A percentile compares a stretch with the other conserved stretches of the same genome.
Conservation (phyloP, 2,329 filamentous ascomycete genomes). For the Paecilomyces sp. region DNA sequence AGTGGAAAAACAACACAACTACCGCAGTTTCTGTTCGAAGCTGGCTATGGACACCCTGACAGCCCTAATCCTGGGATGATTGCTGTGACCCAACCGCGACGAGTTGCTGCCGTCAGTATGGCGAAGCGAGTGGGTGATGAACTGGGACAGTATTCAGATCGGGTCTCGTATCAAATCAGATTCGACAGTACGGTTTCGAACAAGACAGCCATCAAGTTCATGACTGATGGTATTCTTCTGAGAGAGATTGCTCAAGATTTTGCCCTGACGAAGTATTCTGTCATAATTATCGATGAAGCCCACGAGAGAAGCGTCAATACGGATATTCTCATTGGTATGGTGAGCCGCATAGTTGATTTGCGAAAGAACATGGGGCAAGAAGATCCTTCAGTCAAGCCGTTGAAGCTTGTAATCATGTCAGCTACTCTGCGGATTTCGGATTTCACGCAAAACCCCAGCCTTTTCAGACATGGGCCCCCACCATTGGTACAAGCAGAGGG, state of each 20-base stretch:
- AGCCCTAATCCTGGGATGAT: slow-evolving; percentile 86
- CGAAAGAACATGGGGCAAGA: slow-evolving; percentile 68
- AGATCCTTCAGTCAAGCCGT: slow-evolving; percentile 62
- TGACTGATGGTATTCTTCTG: slow-evolving; percentile 95
- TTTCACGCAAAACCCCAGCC: slow-evolving; percentile 71
- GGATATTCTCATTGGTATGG: slow-evolving; percentile 94
- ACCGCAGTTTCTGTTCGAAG: slow-evolving; percentile 91
- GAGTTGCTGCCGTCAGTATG: slow-evolving; percentile 96
- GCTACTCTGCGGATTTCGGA: slow-evolving; percentile 88
- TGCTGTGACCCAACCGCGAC: slow-evolving; percentile 86
- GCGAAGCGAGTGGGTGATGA: slow-evolving; percentile 85
- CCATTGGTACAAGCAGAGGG: slow-evolving; percentile 87
- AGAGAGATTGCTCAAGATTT: slow-evolving; percentile 89
- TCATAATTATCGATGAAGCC: slow-evolving; percentile 91
- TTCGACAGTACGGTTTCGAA: slow-evolving; percentile 78
- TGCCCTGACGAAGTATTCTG: slow-evolving; percentile 79
- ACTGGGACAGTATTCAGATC: slow-evolving; percentile 66
- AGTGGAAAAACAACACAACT: slow-evolving; percentile 97
- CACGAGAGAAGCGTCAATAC: slow-evolving; percentile 97
- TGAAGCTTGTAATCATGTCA: slow-evolving; percentile 98
- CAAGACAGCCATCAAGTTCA: slow-evolving; percentile 91
- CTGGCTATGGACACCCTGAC: slow-evolving; percentile 73
- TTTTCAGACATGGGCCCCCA: slow-evolving; percentile 68
- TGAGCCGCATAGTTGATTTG: slow-evolving; percentile 84
- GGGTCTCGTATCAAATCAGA: slow-evolving; percentile 87